Evolutionary conservation across 176 grass and related monocot genomes (phyloP).

Genomic region (Triticum urartu): DNA sequence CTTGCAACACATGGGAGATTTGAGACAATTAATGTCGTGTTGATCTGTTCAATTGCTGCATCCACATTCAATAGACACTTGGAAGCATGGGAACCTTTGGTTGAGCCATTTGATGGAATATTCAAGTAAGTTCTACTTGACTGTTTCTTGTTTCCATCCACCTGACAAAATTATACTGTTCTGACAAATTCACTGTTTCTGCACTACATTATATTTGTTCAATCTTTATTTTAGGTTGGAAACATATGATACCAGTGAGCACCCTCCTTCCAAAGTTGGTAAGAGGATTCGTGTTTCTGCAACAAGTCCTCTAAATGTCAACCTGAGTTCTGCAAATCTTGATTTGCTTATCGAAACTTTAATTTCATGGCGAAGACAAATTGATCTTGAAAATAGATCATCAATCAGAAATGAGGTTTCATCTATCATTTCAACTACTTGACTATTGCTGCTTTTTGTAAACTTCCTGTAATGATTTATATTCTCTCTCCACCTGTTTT

Average conservation of each 20-base stretch:
- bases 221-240: constrained; percentile 70
- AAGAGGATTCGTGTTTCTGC: constrained; percentile 87
- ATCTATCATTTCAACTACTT: constrained; percentile 25
- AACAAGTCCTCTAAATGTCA: constrained; percentile 75
- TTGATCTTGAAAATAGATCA: constrained; percentile 68
- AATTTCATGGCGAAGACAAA: constrained; percentile 89
- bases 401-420: constrained; percentile 68
- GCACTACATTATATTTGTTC: constrained; percentile 37
- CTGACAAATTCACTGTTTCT: neutral
- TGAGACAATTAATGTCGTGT: constrained; percentile 87
- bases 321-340: constrained; percentile 82
- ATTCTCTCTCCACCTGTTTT: constrained; percentile 14
- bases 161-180: neutral
- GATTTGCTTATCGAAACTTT: constrained; percentile 87
- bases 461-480: constrained; percentile 9
- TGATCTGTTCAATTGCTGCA: constrained; percentile 90
- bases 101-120: constrained; percentile 99
- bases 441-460: neutral
- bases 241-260: constrained; percentile 80
- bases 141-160: constrained; percentile 11
- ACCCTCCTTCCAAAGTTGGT: constrained; percentile 72
- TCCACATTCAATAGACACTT: constrained; percentile 97
- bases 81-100: constrained; percentile 94
- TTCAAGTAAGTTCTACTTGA: constrained; percentile 71
- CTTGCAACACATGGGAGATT: constrained; percentile 87